Evolutionary conservation across 345 rosid genomes (phyloP), one percentile per base, ranked within the genome.

Genomic region (Pistacia atlantica): DNA sequence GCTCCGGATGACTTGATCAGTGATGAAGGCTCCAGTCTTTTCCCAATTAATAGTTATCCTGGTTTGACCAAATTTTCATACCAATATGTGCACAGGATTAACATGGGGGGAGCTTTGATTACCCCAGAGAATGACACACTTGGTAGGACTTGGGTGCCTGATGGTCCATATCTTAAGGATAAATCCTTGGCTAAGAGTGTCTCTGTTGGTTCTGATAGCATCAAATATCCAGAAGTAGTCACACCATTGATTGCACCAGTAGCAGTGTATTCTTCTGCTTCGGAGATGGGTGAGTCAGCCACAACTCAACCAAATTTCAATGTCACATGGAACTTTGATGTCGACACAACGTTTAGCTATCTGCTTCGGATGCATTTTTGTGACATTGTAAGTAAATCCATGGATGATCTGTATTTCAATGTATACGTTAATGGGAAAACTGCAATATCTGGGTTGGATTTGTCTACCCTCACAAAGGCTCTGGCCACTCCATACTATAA

Each of bases 311-410:
- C 84, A 18, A 92, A 86, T 73, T 92, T 89, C 84, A 92, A 92
- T 42, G 80, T 92, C 42, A 83, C 90, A 22, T 92, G 97, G 97
- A 79, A 85, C 45, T 88, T 92, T 54, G 87, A 86, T 2, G 88
- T 87, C 1, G 90, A 90, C 75, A 52, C 84, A 13, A 31, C 90
- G 0, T 92, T 88, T 76, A 79, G 71, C 82, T 92, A 92, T 81
- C 37, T 90, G 67, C 57, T 92, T 25, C 81, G 97, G 72, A 77
- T 92, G 72, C 97, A 92, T 86, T 92, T 92, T 77, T 89, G 95
- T 67, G 97, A 92, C 77, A 88, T 92, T 8, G 88, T 90, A 33
- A 92, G 97, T 80, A 89, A 90, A 79, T 68, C 93, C 57, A 83
- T 87, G n/a, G 84, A 90, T 69, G 89, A 89, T 33, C 80, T 92